Base-by-base conservation (phyloP, 768 basidiomycete species). In the Suillus subluteus region DNA sequence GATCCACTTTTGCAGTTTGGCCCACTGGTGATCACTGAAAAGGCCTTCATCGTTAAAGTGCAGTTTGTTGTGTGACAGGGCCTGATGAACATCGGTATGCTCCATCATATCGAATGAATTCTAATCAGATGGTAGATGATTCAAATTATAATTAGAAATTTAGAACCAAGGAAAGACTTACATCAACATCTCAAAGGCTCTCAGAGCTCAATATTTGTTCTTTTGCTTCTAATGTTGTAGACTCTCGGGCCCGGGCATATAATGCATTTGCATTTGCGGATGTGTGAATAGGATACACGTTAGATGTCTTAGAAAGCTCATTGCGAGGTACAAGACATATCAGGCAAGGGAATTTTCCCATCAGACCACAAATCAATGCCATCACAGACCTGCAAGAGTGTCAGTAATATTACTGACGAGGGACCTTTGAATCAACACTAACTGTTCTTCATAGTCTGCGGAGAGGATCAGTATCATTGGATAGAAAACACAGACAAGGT, bases 361-460 rank as follows among this genome's bases (percentile, higher is more conserved):
- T 32, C 32, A 32, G 32, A 32, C 32, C 32, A 3, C 32, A 5
- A 32, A 32, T 32, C 32, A 32, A 32, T 3, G 32, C 32, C 32
- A 32, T 43, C 16, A 43, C 41, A 11, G 21, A 4, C 44, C 44
- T 46, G 21, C 11, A 46, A 46, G 21, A n/a, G 44, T n/a, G 8
- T n/a, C 44, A 46, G 7, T 4, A 21, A 46, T 9, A 4, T 46
- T 46, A 46, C 21, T 1, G 26, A 26, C 26, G 4, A 46, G 44
- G 44, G 44, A 21, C 2, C 44, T 26, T 26, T 26, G 26, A 32
- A 46, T 46, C 4, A 4, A 46, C 44, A 68, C 79, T 30, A 74
- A 83, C 83, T 79, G 78, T 73, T 84, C 82, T 67, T 83, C 79
- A 66, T 82, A 84, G 59, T 83, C 82, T 37, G 80, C 75, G 18